Conservation (phyloP, 2,329 filamentous ascomycete species). For the Alternaria triticimaculans region DNA sequence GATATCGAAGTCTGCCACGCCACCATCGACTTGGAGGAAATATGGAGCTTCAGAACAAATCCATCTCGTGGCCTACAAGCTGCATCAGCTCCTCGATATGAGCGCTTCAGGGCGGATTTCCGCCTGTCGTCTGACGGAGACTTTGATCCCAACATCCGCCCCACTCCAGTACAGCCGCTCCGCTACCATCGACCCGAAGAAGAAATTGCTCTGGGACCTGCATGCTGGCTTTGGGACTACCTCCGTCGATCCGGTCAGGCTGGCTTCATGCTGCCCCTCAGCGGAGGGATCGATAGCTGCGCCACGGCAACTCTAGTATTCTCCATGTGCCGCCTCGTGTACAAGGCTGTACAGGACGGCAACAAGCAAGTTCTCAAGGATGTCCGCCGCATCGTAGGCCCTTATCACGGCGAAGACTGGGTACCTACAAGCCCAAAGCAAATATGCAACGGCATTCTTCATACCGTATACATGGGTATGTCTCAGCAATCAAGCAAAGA, state of each 20-base stretch:
- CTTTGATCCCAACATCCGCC: conserved; percentile 54
- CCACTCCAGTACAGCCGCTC: conserved; percentile 51
- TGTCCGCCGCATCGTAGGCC: conserved; percentile 59
- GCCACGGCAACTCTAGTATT: conserved; percentile 41
- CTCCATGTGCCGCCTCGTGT: conserved; percentile 63
- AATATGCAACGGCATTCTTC: conserved; percentile 65
- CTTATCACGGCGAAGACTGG: conserved; percentile 55
- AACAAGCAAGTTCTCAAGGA: conserved; percentile 64
- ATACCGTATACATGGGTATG: conserved; percentile 52
- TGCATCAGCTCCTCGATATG: conserved; percentile 56
- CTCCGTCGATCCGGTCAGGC: conserved; percentile 59
- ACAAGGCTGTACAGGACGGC: conserved; percentile 58
- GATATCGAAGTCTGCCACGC: conserved; percentile 57
- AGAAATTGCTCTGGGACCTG: conserved; percentile 67
- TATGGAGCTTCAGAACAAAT: conserved; percentile 49
- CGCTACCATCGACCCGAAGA: conserved; percentile 61
- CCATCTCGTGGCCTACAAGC: conserved; percentile 66
- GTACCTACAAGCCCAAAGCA: conserved; percentile 65
- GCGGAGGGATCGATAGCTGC: conserved; percentile 66
- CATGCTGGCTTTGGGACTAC: conserved; percentile 72
- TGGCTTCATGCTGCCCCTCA: conserved; percentile 65
- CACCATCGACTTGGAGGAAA: conserved; percentile 53
- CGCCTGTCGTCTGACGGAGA: conserved; percentile 53
- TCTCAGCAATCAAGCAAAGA: conserved; percentile 63
- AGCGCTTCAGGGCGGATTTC: conserved; percentile 54